A percentile compares a stretch with the other conserved stretches of the same genome.
Conservation (phyloP, 164 flowering plant genomes). For the Taxillus chinensis region DNA sequence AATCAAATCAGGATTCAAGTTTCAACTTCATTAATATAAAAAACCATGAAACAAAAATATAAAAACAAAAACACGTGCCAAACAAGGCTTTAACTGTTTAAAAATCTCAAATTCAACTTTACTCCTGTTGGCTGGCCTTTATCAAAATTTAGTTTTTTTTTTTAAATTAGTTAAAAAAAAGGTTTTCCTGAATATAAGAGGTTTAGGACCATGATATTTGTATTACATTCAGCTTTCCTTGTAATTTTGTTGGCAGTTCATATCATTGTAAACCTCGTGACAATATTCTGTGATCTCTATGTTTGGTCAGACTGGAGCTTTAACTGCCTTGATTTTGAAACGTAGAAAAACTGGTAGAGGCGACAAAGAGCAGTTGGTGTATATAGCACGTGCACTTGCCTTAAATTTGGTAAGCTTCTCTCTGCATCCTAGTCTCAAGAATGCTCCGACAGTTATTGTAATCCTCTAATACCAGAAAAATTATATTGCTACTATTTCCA, state of each 20-base stretch:
- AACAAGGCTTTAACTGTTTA: too few relatives aligned
- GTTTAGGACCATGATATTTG: neutral
- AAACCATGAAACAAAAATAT: too few relatives aligned
- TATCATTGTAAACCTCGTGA: neutral
- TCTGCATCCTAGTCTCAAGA: neutral
- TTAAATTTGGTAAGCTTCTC: constrained; percentile 58
- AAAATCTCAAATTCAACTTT: too few relatives aligned
- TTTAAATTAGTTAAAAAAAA: neutral
- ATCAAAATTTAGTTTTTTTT: neutral
- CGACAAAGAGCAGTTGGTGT: constrained; percentile 42
- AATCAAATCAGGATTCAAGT: too few relatives aligned
- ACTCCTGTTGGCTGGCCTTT: too few relatives aligned
- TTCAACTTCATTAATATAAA: too few relatives aligned
- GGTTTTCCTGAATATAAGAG: neutral
- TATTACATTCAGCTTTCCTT: neutral
- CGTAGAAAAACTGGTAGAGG: constrained; percentile 47
- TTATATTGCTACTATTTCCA: neutral
- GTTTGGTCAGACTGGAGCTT: constrained; percentile 65
- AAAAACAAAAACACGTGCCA: too few relatives aligned
- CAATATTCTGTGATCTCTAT: neutral
- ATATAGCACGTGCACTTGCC: constrained; percentile 46
- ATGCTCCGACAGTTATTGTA: neutral
- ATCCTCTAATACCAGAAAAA: neutral
- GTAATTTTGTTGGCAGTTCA: neutral
- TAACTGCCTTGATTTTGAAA: constrained; percentile 60